Conservation (phyloP, 2,329 filamentous ascomycete species). For the Biscogniauxia mediterranea region DNA sequence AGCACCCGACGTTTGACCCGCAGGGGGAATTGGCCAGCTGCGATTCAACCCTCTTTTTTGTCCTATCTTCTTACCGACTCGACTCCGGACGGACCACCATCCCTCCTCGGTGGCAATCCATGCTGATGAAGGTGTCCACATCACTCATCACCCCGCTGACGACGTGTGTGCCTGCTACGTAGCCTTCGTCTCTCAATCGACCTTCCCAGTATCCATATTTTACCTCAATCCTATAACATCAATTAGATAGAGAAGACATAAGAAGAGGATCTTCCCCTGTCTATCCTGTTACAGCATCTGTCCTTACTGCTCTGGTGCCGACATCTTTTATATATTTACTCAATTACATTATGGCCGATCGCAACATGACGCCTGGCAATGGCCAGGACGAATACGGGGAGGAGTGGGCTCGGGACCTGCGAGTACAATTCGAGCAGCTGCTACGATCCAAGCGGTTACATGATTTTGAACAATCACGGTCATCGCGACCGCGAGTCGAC, state of each 20-base stretch:
- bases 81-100: slow-evolving; percentile 14
- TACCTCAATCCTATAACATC: neutral
- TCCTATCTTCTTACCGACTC: slow-evolving; percentile 4
- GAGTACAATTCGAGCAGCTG: slow-evolving; percentile 81
- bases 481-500: slow-evolving; percentile 55
- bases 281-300: slow-evolving; percentile 5
- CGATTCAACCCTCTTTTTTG: slow-evolving; percentile 2
- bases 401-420: slow-evolving; percentile 74
- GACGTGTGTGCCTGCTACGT: slow-evolving; percentile 19
- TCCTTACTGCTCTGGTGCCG: slow-evolving; percentile 2
- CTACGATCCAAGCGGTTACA: slow-evolving; percentile 85
- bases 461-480: slow-evolving; percentile 65
- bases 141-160: slow-evolving; percentile 17
- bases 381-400: slow-evolving; percentile 56
- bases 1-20: slow-evolving; percentile 15
- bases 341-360: slow-evolving; percentile 25
- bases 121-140: slow-evolving; percentile 18
- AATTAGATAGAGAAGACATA: neutral
- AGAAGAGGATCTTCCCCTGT: neutral
- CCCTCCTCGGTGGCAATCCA: slow-evolving; percentile 21
- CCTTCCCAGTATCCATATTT: neutral
- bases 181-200: slow-evolving; percentile 1
- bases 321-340: neutral
- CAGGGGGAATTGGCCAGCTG: slow-evolving; percentile 27
- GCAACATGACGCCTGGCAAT: slow-evolving; percentile 19